Conservation (phyloP, 2,329 filamentous ascomycete genomes). For the Juglanconis juglandina region DNA sequence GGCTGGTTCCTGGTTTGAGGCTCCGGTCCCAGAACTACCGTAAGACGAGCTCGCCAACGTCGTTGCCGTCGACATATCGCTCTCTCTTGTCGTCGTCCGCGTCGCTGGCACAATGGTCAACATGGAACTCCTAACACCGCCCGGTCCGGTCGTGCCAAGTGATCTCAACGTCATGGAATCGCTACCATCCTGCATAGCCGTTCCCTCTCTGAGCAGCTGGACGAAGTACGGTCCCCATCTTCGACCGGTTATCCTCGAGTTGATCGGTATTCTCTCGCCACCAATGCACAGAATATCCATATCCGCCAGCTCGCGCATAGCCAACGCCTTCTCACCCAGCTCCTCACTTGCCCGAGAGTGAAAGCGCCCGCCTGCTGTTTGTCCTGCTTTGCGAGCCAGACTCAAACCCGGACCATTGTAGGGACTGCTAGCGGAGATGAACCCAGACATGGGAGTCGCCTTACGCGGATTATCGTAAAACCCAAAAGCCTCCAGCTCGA, state of each 20-base stretch:
- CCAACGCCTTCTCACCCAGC: conserved; percentile 75
- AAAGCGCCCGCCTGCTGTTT: conserved; percentile 70
- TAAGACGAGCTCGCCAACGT: conserved; percentile 33
- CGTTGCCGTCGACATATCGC: conserved; percentile 35
- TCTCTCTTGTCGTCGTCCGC: conserved; percentile 39
- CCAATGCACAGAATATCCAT: conserved; percentile 95
- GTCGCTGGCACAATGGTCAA: conserved; percentile 68
- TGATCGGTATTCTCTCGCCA: conserved; percentile 88
- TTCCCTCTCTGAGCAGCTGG: conserved; percentile 79
- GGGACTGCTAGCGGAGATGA: conserved; percentile 76
- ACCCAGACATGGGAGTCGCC: conserved; percentile 73
- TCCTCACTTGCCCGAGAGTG: conserved; percentile 79
- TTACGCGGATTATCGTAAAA: conserved; percentile 93
- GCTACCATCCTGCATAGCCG: conserved; percentile 65
- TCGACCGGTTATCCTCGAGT: conserved; percentile 80
- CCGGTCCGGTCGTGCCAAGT: conserved; percentile 42
- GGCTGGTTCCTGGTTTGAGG: conserved; percentile 27
- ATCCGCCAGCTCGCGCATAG: conserved; percentile 80
- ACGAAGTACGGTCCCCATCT: conserved; percentile 97
- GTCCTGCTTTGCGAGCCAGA: conserved; percentile 56
- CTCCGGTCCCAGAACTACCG: conserved; percentile 36
- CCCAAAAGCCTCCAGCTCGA: conserved; percentile 94
- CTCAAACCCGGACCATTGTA: conserved; percentile 56
- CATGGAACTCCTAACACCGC: conserved; percentile 69
- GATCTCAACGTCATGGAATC: conserved; percentile 75